Base-by-base conservation (phyloP, 2,329 filamentous ascomycete genomes). In the Tolypocladium paradoxum region DNA sequence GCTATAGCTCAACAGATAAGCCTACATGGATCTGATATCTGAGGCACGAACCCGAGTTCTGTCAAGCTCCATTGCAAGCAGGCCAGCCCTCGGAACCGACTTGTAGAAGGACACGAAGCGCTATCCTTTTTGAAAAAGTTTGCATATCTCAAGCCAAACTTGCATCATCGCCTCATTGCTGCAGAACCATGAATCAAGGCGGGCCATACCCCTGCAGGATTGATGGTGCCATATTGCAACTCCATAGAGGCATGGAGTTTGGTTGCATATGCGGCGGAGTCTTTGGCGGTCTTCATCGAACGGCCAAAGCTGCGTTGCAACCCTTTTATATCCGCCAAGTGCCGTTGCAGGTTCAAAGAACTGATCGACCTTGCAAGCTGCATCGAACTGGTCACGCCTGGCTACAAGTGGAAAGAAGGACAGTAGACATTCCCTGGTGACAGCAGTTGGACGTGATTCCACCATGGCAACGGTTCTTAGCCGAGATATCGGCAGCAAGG, bases 381-480 rank as follows among this genome's bases (percentile, higher is more conserved):
- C 24, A 27, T 45, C 8, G 22, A 45, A 14, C 40, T n/a, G 43
- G 24, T 2, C 16, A 16, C 24, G 2, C 43, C 24, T 6, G 7
- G 18, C 27, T 29, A 24, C 43, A 31, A n/a, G 43, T 31, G 16
- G 11, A 45, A 18, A 8, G 16, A 29, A 11, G 18, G 24, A n/a
- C 24, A 7, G 2, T n/a, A n/a, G 7, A 9, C 4, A n/a, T 6
- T 29, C 8, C 34, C 18, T 18, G 16, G 14, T 18, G 34, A 7
- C 34, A 9, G 9, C 4, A 16, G 34, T 16, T 7, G 43, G 24
- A 29, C 24, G 14, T 7, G 4, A 2, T 11, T 16, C 7, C 37
- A 51, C 1, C 14, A 58, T 58, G 57, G 27, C 57, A 45, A 58
- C 57, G 20, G 54, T 58, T 8, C 34, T 55, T 12, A 16, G 50